These are phyloP conservation scores for Botryosphaeria dothidea DNA, from an alignment of 2,329 filamentous ascomycete genomes.

Conservation along the genomic window DNA sequence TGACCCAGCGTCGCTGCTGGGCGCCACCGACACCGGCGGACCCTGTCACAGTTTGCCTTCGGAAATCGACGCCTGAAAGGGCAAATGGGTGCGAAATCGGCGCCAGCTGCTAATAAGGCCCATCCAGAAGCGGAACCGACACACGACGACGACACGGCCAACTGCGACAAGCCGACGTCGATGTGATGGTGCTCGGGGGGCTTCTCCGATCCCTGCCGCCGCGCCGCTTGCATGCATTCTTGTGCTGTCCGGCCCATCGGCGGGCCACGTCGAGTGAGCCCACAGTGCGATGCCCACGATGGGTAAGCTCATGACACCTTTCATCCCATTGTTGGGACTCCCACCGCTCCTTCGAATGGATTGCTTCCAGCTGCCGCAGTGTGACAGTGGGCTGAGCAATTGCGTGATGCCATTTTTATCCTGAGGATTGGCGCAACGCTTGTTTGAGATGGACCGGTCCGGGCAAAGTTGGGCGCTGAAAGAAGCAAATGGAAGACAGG, in stretches of 20 bases:
- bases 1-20: not conserved
- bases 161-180: not conserved
- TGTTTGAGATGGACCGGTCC: not conserved
- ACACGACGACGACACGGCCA: not conserved
- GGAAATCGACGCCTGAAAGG: not conserved
- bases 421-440: not conserved
- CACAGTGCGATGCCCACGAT: not conserved
- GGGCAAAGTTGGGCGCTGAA: not conserved
- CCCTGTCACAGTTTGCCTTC: not conserved
- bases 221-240: conserved; percentile 1
- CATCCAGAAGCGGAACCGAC: not conserved
- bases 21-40: conserved; percentile 16
- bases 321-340: conserved; percentile 4
- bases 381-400: not conserved
- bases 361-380: not conserved
- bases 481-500: not conserved
- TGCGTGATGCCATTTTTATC: not conserved
- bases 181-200: too few relatives aligned
- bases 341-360: conserved; percentile 3
- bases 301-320: not conserved
- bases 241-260: not conserved
- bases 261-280: not conserved
- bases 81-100: conserved; percentile 2
- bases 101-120: not conserved
- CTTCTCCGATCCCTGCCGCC: not conserved